Evolutionary conservation across 305 asterid species (phyloP).

Genomic region (Rubia peregrina): DNA sequence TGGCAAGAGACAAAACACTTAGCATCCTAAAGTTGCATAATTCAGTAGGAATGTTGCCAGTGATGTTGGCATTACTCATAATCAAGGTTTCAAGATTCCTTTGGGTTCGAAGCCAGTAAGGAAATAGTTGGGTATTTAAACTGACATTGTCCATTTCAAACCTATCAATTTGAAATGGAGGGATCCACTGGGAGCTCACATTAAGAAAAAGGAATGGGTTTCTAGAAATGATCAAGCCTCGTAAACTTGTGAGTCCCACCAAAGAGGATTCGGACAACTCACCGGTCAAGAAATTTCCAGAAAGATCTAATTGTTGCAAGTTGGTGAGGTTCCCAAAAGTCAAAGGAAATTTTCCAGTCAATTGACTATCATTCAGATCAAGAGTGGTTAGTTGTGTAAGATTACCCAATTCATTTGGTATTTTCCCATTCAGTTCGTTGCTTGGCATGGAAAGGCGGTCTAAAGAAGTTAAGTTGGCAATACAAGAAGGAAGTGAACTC

Average conservation of each 20-base stretch:
- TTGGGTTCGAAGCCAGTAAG: neutral
- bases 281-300: neutral
- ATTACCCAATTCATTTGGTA: neutral
- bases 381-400: neutral
- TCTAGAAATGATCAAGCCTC: neutral
- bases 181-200: neutral
- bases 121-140: neutral
- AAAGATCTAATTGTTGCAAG: neutral
- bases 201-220: neutral
- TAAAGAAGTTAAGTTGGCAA: neutral
- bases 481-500: neutral
- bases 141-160: neutral
- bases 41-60: neutral
- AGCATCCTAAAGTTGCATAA: neutral
- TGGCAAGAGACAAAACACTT: neutral
- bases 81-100: neutral
- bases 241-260: neutral
- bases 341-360: neutral
- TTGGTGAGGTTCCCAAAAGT: neutral
- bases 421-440: neutral
- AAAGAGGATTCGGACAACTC: neutral
- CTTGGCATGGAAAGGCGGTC: neutral
- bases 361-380: neutral
- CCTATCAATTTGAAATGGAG: neutral
- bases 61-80: neutral